These are phyloP conservation scores for Amanita fuliginea DNA, from an alignment of 768 basidiomycete species.

Conservation along the genomic window DNA sequence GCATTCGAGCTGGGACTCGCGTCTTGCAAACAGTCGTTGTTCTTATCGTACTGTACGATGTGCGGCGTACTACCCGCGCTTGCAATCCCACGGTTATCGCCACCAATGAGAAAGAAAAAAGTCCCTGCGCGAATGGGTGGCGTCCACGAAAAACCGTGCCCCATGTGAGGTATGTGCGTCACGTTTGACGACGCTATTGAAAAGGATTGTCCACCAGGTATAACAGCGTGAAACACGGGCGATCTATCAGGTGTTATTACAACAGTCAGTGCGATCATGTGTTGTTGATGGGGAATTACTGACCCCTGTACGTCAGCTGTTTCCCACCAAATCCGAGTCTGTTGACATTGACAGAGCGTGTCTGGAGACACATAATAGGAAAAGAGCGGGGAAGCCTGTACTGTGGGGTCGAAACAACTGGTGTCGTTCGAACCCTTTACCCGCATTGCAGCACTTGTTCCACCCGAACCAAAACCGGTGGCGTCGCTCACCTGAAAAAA, in stretches of 20 bases:
- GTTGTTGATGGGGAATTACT: constrained; percentile 9
- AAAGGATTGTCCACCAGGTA: constrained; percentile 74
- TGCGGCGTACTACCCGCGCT: neutral
- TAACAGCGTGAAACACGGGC: constrained; percentile 57
- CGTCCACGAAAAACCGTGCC: constrained; percentile 13
- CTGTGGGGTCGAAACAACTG: constrained; percentile 47
- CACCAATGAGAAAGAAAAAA: neutral
- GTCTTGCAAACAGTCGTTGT: neutral
- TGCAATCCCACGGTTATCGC: neutral
- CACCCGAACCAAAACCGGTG: constrained; percentile 52
- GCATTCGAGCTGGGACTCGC: neutral
- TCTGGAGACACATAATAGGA: constrained; percentile 48
- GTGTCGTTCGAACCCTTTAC: constrained; percentile 40
- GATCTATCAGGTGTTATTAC: constrained; percentile 26
- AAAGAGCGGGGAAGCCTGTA: constrained; percentile 41
- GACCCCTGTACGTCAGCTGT: constrained; percentile 41
- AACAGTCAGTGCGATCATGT: neutral
- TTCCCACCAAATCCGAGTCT: constrained; percentile 61
- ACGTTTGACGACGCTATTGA: constrained; percentile 39
- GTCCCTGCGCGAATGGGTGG: neutral
- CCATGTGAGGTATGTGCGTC: constrained; percentile 29
- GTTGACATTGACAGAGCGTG: constrained; percentile 54
- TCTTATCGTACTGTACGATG: neutral
- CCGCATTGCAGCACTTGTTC: constrained; percentile 55
- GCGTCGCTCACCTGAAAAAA: constrained; percentile 22